A percentile compares a stretch with the other conserved stretches of the same genome.
Conservation (phyloP, 257 asterid species). For the Przewalskia tangutica region DNA sequence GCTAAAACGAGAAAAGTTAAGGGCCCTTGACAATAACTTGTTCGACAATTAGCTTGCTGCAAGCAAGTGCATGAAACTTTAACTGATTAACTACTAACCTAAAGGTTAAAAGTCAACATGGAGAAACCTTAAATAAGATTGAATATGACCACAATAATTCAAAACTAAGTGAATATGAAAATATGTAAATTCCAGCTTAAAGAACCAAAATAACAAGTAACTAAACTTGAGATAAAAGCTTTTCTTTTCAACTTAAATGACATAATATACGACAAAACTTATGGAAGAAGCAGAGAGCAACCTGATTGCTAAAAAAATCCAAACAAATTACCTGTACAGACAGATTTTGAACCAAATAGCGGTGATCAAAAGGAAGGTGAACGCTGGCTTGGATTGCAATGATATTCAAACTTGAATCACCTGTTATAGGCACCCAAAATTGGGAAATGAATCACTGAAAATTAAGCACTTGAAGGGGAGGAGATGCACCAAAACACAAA, state of each 20-base stretch:
- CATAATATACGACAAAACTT: background rate
- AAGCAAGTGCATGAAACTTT: background rate
- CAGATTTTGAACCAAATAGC: constrained; percentile 75
- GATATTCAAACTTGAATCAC: constrained; percentile 54
- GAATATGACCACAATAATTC: background rate
- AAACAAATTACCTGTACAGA: constrained; percentile 60
- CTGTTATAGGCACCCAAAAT: constrained; percentile 28
- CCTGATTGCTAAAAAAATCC: background rate
- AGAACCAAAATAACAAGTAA: background rate
- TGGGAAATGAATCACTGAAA: constrained; percentile 3
- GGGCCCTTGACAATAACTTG: background rate
- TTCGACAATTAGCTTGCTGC: background rate
- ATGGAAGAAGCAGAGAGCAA: background rate
- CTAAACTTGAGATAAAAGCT: background rate
- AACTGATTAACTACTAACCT: background rate
- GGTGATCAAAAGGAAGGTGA: constrained; percentile 75
- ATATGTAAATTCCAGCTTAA: background rate
- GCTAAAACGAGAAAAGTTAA: background rate
- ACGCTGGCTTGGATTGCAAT: constrained; percentile 83
- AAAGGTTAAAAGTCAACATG: background rate
- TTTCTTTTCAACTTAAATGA: background rate
- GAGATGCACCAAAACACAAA: background rate
- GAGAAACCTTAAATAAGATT: background rate
- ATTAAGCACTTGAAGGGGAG: background rate
- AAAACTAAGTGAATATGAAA: background rate